phyloP scores from a whole-genome alignment of 2,329 filamentous ascomycete genomes.

The Fonsecaea erecta region DNA sequence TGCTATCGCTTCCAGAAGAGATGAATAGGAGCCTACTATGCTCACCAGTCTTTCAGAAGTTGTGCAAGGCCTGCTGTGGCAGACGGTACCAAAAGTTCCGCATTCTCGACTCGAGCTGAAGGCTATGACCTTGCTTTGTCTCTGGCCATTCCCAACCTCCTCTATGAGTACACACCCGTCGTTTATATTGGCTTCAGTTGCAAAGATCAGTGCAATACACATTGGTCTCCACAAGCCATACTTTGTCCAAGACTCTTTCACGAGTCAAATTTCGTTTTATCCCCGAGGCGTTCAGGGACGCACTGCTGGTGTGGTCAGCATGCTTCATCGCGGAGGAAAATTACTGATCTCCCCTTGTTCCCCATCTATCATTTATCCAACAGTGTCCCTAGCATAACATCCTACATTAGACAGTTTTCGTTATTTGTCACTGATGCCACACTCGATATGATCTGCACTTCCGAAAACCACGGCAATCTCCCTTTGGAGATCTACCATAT shows the following conservation, averaged over 20 bases:
- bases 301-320: constrained; percentile 68
- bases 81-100: constrained; percentile 62
- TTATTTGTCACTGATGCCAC: constrained; percentile 58
- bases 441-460: constrained; percentile 61
- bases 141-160: constrained; percentile 67
- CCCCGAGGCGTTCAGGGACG: constrained; percentile 66
- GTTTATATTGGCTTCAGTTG: constrained; percentile 67
- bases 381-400: neutral
- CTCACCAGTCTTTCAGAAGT: constrained; percentile 57
- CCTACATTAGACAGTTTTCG: constrained; percentile 60
- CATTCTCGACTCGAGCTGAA: constrained; percentile 68
- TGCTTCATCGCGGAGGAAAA: constrained; percentile 44
- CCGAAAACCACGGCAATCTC: neutral
- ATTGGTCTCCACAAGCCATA: constrained; percentile 67
- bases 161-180: constrained; percentile 67
- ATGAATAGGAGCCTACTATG: constrained; percentile 57
- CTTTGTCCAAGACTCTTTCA: constrained; percentile 61
- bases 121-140: constrained; percentile 65
- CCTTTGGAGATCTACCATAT: constrained; percentile 6
- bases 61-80: constrained; percentile 64
- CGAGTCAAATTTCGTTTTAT: constrained; percentile 58
- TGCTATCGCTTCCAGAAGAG: constrained; percentile 64
- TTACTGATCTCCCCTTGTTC: neutral
- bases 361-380: neutral
- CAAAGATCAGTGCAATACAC: constrained; percentile 70